Base-by-base conservation (phyloP, 1,284 basidiomycete species). In the Apiotrichum sp. region DNA sequence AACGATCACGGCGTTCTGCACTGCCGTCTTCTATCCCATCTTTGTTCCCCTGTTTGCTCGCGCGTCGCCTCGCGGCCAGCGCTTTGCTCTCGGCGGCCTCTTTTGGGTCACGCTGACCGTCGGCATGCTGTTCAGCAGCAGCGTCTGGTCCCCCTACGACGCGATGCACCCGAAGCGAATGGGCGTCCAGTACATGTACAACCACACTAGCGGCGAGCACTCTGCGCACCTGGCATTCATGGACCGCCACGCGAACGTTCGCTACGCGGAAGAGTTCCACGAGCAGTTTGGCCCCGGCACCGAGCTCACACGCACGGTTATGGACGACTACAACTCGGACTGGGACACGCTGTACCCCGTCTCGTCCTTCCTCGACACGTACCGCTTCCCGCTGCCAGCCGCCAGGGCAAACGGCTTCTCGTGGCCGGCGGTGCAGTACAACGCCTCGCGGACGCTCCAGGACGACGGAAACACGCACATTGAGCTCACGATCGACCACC, bases 271-370 rank as follows among this genome's bases (percentile, higher is more conserved):
- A 6, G 81, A 83, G 32, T 82, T 96, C 36, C 86, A 95, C 67
- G 82, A 68, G 13, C 76, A 78, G 38, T 79, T 79, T 6, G 79
- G 74, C n/a, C 64, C 77, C 1, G 60, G 46, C 3, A 43, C 59
- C 11, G 57, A 55, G 14, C 54, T 72, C n/a, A 61, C 62, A 22
- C 57, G 57, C 22, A 70, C 67, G 2, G 43, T 53, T 31, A 42
- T 71, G 44, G 77, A 74, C 14, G 69, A 74, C 52, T 65, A 68
- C 47, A 74, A 74, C 57, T 62, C 70, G 14, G 89, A 91, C 63
- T 93, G 90, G 90, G 89, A 93, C 75, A 79, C 84, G 1, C 72
- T 97, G 34, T 95, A 93, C 75, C 90, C 93, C 2, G 88, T 92
- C 71, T 89, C 87, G 13, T 54, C 66, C 1, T 74, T 77, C 59